phyloP scores from a whole-genome alignment of 176 grass and related monocot species.

The Bromus sterilis region DNA sequence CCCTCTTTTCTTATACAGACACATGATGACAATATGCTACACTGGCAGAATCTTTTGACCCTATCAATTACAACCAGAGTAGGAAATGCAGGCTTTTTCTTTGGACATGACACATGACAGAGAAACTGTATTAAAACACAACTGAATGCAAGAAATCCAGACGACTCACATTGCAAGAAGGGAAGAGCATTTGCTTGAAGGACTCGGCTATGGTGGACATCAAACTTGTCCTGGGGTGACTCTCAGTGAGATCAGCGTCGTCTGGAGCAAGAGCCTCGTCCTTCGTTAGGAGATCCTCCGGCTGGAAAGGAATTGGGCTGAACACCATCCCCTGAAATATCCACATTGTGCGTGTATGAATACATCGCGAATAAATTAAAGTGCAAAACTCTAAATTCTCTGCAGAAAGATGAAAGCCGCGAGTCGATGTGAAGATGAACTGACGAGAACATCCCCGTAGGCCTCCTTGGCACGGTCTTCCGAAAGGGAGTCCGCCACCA shows the following conservation, averaged over 20 bases:
- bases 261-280: conserved; percentile 21
- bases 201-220: conserved; percentile 27
- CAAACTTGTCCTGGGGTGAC: conserved; percentile 6
- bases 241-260: conserved; percentile 23
- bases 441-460: conserved; percentile 73
- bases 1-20: neutral
- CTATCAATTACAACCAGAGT: neutral
- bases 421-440: neutral
- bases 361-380: neutral
- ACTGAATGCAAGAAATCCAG: neutral
- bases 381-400: neutral
- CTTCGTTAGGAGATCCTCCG: conserved; percentile 30
- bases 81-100: neutral
- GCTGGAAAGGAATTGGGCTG: conserved; percentile 69
- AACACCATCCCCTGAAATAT: conserved; percentile 70
- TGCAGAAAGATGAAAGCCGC: neutral
- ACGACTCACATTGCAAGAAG: conserved; percentile 46
- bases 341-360: neutral
- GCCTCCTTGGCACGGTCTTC: conserved; percentile 69
- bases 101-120: neutral
- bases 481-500: conserved; percentile 50
- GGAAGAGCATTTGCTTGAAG: conserved; percentile 56
- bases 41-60: neutral
- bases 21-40: neutral
- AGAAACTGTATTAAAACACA: neutral